These are phyloP conservation scores for Kazachstania africana DNA, from an alignment of 805 yeast species.

Conservation along the genomic window DNA sequence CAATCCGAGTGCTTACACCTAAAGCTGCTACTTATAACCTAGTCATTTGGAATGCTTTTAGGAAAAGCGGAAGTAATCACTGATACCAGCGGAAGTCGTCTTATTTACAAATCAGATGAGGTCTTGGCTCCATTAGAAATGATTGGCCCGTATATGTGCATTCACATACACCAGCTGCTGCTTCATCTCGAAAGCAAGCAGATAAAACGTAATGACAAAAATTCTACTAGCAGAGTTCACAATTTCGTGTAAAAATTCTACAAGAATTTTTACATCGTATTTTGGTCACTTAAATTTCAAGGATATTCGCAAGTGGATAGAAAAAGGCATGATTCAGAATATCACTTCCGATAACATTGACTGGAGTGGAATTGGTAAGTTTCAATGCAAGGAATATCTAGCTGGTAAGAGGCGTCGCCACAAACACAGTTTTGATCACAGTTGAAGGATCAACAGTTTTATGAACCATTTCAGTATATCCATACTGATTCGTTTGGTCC, in stretches of 20 bases:
- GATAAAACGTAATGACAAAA: too few relatives aligned
- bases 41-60: neutral
- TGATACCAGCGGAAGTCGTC: neutral
- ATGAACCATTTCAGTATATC: neutral
- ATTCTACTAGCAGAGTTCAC: too few relatives aligned
- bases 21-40: neutral
- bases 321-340: neutral
- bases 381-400: constrained; percentile 6
- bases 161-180: neutral
- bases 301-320: neutral
- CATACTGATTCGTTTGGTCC: constrained; percentile 7
- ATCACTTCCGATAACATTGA: constrained; percentile 1
- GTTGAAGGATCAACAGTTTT: constrained; percentile 1
- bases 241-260: neutral
- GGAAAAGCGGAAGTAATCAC: neutral
- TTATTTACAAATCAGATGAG: neutral
- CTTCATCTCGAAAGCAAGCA: neutral
- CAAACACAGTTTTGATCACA: constrained; percentile 4
- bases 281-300: constrained; percentile 2
- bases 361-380: constrained; percentile 30
- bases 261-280: neutral
- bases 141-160: neutral
- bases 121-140: neutral
- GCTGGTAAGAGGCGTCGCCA: constrained; percentile 3
- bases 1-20: neutral